Evolutionary conservation across 108 stramenopile species (phyloP), one percentile per base, ranked within the genome.

Genomic region (Fistulifera pelliculosa): DNA sequence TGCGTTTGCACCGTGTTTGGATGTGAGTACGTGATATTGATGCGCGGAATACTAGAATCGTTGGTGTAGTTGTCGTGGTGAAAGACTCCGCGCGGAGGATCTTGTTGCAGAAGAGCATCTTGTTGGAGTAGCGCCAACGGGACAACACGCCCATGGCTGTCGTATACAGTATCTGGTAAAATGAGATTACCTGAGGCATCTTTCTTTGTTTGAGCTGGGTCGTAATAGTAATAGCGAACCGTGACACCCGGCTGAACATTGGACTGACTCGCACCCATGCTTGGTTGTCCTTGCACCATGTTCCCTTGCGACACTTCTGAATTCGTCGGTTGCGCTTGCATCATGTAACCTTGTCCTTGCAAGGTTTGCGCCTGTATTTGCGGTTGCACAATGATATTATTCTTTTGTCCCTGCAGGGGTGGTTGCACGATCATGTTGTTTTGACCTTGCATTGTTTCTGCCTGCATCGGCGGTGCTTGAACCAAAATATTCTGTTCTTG

Each of bases 181-280:
- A 31, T 19, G 27, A 54, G 19, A 2, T 54, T 25, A 11, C 44
- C 44, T 11, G 16, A 21, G 4, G 44, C 16, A 45, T 45, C 21
- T 17, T 17, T 4, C 16, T 45, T 17, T 4, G 49, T 59, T n/a
- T 57, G 38, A 27, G 41, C 53, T 4, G 72, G 72, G 55, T 73
- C 66, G 25, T 73, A 73, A 49, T 62, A 73, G 42, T 59, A 59
- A 12, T 45, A 45, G 7, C 31, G 31, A 3, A 35, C 31, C 31
- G 31, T 8, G 8, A 61, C 51, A 35, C 31, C 31, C 31, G 31
- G 31, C 31, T 35, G 31, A 35, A 35, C 31, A 35, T 3, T 8
- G 31, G 31, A 8, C 8, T 35, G 31, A 35, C 31, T 35, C 31
- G 7, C 11, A 5, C 16, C 44, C 44, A 19, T 45, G 44, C 21